phyloP scores from a whole-genome alignment of 371 early-diverging fungal species.

The Capillidium rhysosporum region DNA sequence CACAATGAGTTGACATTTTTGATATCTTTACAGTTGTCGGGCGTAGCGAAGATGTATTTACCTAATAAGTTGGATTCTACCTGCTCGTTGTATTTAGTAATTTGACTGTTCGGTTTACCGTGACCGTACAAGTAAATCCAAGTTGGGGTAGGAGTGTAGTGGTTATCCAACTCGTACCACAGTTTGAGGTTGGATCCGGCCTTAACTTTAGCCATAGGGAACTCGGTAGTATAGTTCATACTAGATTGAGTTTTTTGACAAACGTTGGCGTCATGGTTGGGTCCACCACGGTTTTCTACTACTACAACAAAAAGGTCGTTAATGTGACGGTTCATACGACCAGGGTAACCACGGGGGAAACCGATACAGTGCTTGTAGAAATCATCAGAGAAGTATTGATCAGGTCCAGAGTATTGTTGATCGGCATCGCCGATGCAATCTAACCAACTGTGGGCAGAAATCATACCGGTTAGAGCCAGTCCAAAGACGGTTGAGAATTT shows the following conservation, averaged over 20 bases:
- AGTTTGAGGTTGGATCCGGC: constrained; percentile 23
- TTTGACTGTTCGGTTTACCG: constrained; percentile 11
- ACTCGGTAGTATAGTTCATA: constrained; percentile 11
- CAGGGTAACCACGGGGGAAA: constrained; percentile 23
- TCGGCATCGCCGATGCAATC: constrained; percentile 19
- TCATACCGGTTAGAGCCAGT: constrained; percentile 5
- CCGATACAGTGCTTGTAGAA: constrained; percentile 19
- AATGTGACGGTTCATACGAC: constrained; percentile 18
- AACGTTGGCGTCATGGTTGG: constrained; percentile 20
- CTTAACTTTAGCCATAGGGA: constrained; percentile 18
- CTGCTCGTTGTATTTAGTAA: constrained; percentile 14
- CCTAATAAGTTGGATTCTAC: constrained; percentile 8
- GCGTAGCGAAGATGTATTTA: constrained; percentile 13
- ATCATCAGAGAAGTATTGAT: constrained; percentile 2
- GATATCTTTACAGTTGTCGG: constrained; percentile 13
- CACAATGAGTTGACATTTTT: constrained; percentile 19
- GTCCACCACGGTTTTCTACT: constrained; percentile 12
- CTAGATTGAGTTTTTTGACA: constrained; percentile 14
- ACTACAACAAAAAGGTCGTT: constrained; percentile 24
- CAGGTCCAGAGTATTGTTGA: neutral
- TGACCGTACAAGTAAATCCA: constrained; percentile 18
- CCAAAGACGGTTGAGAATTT: neutral
- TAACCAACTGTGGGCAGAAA: constrained; percentile 27
- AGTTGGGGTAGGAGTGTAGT: constrained; percentile 17
- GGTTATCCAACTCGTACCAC: constrained; percentile 27